Base-by-base conservation (phyloP, 345 rosid genomes). In the Euphorbia peplus region DNA sequence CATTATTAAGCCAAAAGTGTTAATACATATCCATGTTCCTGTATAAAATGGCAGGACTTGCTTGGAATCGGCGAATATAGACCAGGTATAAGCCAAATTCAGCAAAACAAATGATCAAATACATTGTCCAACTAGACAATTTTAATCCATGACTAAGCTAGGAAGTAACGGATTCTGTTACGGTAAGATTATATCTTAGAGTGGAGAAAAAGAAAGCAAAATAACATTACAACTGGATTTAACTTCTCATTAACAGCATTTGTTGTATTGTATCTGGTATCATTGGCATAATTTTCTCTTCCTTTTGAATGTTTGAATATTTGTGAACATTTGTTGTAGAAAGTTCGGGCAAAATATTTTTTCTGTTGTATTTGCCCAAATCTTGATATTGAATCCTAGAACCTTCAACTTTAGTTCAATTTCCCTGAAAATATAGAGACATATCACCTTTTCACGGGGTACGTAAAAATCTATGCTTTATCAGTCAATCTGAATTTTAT, bases 21-120 rank as follows among this genome's bases (percentile, higher is more conserved):
- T 32, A 29, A 53, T 48, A 25, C 22, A 30, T 57, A 53, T 48
- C 21, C 22, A 30, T 57, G 7, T 13, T 30, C 52, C 37, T 32
- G 37, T 32, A 1, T 63, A 15, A 32, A 28, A 58, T 68, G 41
- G 79, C 85, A 89, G 93, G 96, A 88, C 82, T 83, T 89, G 73
- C 83, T 90, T 18, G 96, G 96, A 68, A 84, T 85, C 12, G 96
- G 98, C 71, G 92, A 86, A 73, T 90, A 84, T 77, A 84, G 86
- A 56, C 80, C 86, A 57, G 81, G 84, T 63, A 79, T 84, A 60
- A 73, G 76, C 73, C 83, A 78, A 65, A 67, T 72, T 63, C 70
- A 76, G 63, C 75, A 79, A 52, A 79, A 52, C 24, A 50, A n/a
- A 62, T 62, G 50, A 50, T 24, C 60, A 60, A 53, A n/a, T 50